Evolutionary conservation across 805 yeast genomes (phyloP), one percentile per base, ranked within the genome.

Genomic region (Ascoidea rubescens): DNA sequence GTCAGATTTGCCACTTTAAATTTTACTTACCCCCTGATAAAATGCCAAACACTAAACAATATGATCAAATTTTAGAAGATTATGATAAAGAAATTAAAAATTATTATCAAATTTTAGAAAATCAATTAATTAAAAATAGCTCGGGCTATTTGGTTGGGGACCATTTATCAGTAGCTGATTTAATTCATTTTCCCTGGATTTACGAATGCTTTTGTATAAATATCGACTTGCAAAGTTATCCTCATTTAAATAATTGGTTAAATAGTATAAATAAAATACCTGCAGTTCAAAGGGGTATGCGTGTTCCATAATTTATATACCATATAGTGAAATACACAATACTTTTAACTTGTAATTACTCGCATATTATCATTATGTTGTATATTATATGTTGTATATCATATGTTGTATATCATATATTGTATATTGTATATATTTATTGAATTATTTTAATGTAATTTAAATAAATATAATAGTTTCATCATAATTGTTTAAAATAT

Each of bases 111-210:
- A 85, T 81, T 42, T 63, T 72, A 55, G 83, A 80, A 57, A 68
- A 65, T 45, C 72, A 76, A 61, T 66, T 81, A 58, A 64, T 65
- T 46, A 64, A 71, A 51, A 79, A 73, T 58, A 65, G 66, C 33
- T 63, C 64, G 31, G 83, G 82, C 1, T 84, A 66, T 65, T 65
- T 82, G 31, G 86, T 79, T 50, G 84, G 86, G 47, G 76, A 76
- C 55, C 77, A 74, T 51, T 59, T 80, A 50, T 69, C 80, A 12
- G 71, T 78, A 56, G 85, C 85, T 5, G 90, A 84, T 62, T 63
- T 79, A 47, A 69, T 71, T 10, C 62, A 71, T 4, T 70, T 65
- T 55, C 71, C 78, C 2, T 79, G 84, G 84, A 66, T 72, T 32
- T 56, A 52, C 31, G 42, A 32, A 21, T 21, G 28, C 28, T 21